Evolutionary conservation across 257 asterid genomes (phyloP).

Genomic region (Scutellaria galericulata): DNA sequence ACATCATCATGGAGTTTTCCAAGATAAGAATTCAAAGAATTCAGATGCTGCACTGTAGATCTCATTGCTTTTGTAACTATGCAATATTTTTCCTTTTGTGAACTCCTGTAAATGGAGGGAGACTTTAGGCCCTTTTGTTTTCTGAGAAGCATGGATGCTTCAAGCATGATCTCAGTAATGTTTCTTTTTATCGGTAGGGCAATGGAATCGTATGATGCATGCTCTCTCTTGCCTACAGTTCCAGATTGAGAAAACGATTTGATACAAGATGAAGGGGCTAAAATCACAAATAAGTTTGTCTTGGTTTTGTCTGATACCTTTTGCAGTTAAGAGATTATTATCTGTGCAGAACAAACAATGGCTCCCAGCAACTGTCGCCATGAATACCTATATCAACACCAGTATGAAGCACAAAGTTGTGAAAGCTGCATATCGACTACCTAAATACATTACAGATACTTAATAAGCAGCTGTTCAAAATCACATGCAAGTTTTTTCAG

Average conservation of each 20-base stretch:
- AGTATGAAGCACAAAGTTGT: constrained; percentile 10
- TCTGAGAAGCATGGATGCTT: constrained; percentile 25
- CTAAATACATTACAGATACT: constrained; percentile 2
- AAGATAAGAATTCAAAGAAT: constrained; percentile 66
- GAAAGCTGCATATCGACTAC: constrained; percentile 6
- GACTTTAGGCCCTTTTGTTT: constrained; percentile 14
- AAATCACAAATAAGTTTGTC: constrained; percentile 7
- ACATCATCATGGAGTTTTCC: constrained; percentile 49
- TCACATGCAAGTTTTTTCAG: constrained; percentile 8
- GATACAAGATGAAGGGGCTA: constrained; percentile 6
- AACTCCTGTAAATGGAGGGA: constrained; percentile 29
- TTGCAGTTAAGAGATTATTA: constrained; percentile 37
- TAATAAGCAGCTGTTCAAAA: background rate
- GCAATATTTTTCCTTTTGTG: constrained; percentile 40
- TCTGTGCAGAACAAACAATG: constrained; percentile 38
- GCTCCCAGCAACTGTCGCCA: constrained; percentile 49
- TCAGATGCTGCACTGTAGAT: constrained; percentile 60
- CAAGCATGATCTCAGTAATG: constrained; percentile 19
- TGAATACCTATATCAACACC: constrained; percentile 39
- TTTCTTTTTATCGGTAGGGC: constrained; percentile 31
- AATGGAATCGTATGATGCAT: constrained; percentile 30
- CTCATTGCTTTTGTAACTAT: constrained; percentile 39
- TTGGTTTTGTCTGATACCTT: constrained; percentile 20
- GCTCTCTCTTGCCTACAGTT: constrained; percentile 41
- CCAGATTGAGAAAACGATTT: background rate